phyloP scores from a whole-genome alignment of 371 early-diverging fungal genomes.

The Apophysomyces trapeziformis region DNA sequence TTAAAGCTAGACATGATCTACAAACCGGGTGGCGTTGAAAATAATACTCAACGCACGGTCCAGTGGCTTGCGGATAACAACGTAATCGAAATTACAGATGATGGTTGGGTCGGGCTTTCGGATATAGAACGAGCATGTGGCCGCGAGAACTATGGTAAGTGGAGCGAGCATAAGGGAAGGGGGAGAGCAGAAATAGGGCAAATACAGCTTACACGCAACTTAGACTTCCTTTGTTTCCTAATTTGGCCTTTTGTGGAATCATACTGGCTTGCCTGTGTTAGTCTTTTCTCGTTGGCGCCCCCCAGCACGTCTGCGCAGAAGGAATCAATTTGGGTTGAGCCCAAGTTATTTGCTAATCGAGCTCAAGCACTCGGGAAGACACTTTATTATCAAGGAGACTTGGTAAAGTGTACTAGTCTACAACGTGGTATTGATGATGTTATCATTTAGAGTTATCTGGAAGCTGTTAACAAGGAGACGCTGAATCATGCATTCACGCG shows the following conservation, averaged over 20 bases:
- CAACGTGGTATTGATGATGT: not conserved
- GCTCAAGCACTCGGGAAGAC: constrained; percentile 83
- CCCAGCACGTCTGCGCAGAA: constrained; percentile 22
- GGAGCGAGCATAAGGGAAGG: not conserved
- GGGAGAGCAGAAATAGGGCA: not conserved
- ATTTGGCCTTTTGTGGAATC: constrained; percentile 92
- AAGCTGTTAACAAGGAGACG: constrained; percentile 88
- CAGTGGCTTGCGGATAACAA: constrained; percentile 64
- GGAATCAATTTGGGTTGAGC: constrained; percentile 68
- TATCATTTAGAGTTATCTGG: constrained; percentile 64
- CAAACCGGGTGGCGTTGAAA: constrained; percentile 75
- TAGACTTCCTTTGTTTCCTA: constrained; percentile 86
- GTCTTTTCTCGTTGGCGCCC: constrained; percentile 64
- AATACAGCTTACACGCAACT: not conserved
- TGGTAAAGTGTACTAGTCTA: constrained; percentile 11
- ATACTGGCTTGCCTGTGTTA: constrained; percentile 81
- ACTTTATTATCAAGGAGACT: constrained; percentile 30
- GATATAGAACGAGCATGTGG: constrained; percentile 77
- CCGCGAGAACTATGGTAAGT: constrained; percentile 79
- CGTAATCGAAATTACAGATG: constrained; percentile 58
- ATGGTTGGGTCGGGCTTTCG: constrained; percentile 61
- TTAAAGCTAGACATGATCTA: constrained; percentile 88
- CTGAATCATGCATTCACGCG: constrained; percentile 77
- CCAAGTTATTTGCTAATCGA: constrained; percentile 67
- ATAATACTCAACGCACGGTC: constrained; percentile 72